Percentiles rank a stretch among this genome's conserved stretches.
Evolutionary conservation across 441 rosid genomes (phyloP).

Genomic region (Theobroma grandiflorum): DNA sequence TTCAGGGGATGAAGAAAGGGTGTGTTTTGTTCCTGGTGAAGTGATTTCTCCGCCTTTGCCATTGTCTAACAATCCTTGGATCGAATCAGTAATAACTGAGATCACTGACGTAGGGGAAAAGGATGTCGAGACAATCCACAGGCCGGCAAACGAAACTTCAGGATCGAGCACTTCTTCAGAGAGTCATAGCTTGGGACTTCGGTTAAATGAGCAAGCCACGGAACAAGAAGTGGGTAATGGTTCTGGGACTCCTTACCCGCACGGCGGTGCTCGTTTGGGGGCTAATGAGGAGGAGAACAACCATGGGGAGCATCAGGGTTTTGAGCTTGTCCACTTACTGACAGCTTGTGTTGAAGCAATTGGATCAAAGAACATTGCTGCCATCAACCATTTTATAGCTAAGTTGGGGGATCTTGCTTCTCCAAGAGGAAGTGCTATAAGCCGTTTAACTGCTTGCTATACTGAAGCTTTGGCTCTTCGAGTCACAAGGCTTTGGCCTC

Average conservation of each 20-base stretch:
- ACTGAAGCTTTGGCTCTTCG: slow-evolving; percentile 88
- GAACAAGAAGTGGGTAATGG: slow-evolving; percentile 65
- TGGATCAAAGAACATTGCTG: slow-evolving; percentile 66
- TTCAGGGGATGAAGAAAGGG: slow-evolving; percentile 75
- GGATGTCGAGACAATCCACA: slow-evolving; percentile 63
- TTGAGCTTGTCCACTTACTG: slow-evolving; percentile 80
- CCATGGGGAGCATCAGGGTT: slow-evolving; percentile 58
- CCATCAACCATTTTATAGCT: slow-evolving; percentile 70
- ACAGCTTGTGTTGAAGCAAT: slow-evolving; percentile 87
- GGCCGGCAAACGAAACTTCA: slow-evolving; percentile 70
- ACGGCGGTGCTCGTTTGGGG: slow-evolving; percentile 42
- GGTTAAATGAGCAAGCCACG: slow-evolving; percentile 48
- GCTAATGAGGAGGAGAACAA: slow-evolving; percentile 53
- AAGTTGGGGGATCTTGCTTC: slow-evolving; percentile 85
- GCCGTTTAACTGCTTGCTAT: slow-evolving; percentile 81
- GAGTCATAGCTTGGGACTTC: slow-evolving; percentile 63
- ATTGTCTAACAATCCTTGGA: slow-evolving; percentile 75
- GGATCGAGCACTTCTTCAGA: slow-evolving; percentile 86
- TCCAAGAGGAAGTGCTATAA: slow-evolving; percentile 68
- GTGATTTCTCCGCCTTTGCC: slow-evolving; percentile 74
- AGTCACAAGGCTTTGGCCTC: slow-evolving; percentile 90
- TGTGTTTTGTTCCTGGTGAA: slow-evolving; percentile 74
- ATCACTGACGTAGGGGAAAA: slow-evolving; percentile 74
- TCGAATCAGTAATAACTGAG: slow-evolving; percentile 73
- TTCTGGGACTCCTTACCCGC: slow-evolving; percentile 56